Base-by-base conservation (phyloP, 2,329 filamentous ascomycete genomes). In the Exophiala alcalophila region DNA sequence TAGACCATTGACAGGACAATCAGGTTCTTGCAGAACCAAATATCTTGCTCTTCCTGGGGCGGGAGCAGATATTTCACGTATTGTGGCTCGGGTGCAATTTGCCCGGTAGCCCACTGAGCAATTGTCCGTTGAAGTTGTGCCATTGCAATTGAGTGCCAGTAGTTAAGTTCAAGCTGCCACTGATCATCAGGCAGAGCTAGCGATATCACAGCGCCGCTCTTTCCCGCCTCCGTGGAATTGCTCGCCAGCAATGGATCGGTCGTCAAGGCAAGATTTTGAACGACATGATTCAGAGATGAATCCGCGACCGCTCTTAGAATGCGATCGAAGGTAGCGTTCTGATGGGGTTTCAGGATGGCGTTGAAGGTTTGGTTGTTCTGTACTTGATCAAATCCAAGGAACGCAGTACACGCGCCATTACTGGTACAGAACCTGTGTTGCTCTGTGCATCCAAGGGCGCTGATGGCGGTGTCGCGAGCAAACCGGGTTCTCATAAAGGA, bases 131-230 rank as follows among this genome's bases (percentile, higher is more conserved):
- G 52, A 7, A 55, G 29, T 14, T 50, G 47, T 11, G 47, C 49
- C 46, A 54, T 51, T 11, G 47, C 35, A 32, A 53, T 44, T 14
- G 41, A 44, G 28, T 50, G 41, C 43, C 47, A 54, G 28, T 43
- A 51, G 14, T 34, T 25, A 8, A 54, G 15, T 20, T 54, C 49
- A 5, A 12, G 29, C 24, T 40, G 24, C 49, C 49, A 54, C 32
- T 54, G 52, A 16, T 49, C 28, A 16, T 40, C 33, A 4, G 52
- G 50, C 32, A 54, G 21, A 21, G 31, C 14, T 11, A 6, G 26
- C 9, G 50, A 49, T 15, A 54, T 11, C 4, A 45, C 34, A 6
- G 29, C 27, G 6, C 44, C 44, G 12, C 23, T 38, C 4, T 6
- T 25, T 4, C 46, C 49, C 10, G 24, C 14, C 2, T 20, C 3